Base-by-base conservation (phyloP, 306 rosid genomes). In the Inga leiocalycina region DNA sequence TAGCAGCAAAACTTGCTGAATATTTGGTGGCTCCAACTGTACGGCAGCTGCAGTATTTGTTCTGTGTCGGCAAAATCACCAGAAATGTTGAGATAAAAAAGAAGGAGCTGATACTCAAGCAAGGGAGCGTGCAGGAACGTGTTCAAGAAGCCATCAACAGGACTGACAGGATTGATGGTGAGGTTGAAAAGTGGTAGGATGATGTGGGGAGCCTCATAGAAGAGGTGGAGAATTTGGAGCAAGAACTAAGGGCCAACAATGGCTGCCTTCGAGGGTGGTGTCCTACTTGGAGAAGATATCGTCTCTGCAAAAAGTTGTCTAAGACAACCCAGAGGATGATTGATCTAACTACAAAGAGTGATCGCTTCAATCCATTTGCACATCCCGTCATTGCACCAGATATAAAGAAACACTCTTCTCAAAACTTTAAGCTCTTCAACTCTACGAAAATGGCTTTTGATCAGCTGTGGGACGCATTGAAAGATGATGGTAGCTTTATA, bases 121-220 rank as follows among this genome's bases (percentile, higher is more conserved):
- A 46, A 72, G 4, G 59, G 5, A 46, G 3, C 2, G 41, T 72
- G 41, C 59, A 46, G 8, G 10, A 27, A 27, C 11, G 5, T 6
- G 37, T 72, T 72, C 22, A 72, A 24, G 76, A 72, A 15, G 76
- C 57, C 19, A n/a, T n/a, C n/a, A n/a, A n/a, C n/a, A n/a, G n/a
- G 52, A 6, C 59, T 12, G 59, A 72, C 3, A 49, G 52, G 3
- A 45, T 72, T 2, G 59, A 72, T 13, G 41, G 3, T 24, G 76
- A 17, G 8, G 76, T 24, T 45, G 14, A 72, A 13, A 72, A 27
- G 2, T 72, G 76, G 76, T 13, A 13, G 41, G 14, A 15, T 6
- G 41, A 72, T 0, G 43, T 27, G 22, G 19, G 2, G 19, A 15
- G 16, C 19, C 19, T 72, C 3, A 72, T 72, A 72, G 76, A 41